These are phyloP conservation scores for Theileria parva DNA, from an alignment of 169 alveolate species.

Conservation along the genomic window DNA sequence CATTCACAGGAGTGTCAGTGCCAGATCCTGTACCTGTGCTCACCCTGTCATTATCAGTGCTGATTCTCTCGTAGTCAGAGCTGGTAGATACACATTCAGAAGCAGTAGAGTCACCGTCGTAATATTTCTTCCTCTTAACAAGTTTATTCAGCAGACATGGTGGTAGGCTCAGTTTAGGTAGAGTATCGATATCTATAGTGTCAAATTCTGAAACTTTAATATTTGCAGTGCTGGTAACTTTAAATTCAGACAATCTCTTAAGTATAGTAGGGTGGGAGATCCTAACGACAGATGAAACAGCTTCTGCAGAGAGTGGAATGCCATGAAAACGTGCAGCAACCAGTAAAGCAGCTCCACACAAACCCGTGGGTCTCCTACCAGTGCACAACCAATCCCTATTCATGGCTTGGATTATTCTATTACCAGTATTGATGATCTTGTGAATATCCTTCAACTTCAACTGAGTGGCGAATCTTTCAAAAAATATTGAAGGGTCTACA, in stretches of 20 bases:
- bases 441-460: conserved; percentile 89
- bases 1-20: conserved; percentile 23
- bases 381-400: conserved; percentile 96
- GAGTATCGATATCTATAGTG: conserved; percentile 76
- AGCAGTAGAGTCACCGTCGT: conserved; percentile 22
- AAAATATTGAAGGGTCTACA: conserved; percentile 94
- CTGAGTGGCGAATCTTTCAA: conserved; percentile 94
- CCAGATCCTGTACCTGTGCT: not conserved
- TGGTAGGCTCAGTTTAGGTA: conserved; percentile 81
- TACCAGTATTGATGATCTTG: conserved; percentile 92
- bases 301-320: conserved; percentile 80
- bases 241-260: conserved; percentile 93
- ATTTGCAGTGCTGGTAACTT: conserved; percentile 89
- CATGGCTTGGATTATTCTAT: conserved; percentile 95
- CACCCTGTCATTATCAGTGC: conserved; percentile 12
- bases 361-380: conserved; percentile 98
- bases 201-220: conserved; percentile 91
- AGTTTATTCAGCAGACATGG: conserved; percentile 72
- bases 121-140: conserved; percentile 53
- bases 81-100: conserved; percentile 50
- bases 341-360: conserved; percentile 98
- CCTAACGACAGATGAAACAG: conserved; percentile 90
- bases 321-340: conserved; percentile 97
- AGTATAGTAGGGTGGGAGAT: conserved; percentile 93
- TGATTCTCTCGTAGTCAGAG: conserved; percentile 46